phyloP scores from a whole-genome alignment of 352 stramenopile species.

The Globisporangium uncinulatum region DNA sequence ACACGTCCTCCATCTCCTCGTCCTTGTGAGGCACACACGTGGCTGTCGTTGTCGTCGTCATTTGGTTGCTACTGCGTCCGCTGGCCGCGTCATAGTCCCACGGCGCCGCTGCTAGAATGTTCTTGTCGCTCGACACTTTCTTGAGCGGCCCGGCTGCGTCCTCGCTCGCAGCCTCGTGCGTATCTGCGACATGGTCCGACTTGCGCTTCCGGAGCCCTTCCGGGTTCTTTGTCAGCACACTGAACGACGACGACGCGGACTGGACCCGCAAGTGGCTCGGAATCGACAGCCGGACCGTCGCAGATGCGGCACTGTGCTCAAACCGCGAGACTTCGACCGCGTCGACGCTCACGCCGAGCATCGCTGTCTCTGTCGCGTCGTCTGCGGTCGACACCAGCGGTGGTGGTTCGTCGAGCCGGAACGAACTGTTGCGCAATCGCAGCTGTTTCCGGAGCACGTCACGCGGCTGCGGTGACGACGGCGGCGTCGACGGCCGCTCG shows the following conservation, averaged over 20 bases:
- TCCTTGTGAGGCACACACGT: conserved; percentile 15
- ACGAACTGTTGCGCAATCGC: conserved; percentile 38
- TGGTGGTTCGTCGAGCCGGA: conserved; percentile 11
- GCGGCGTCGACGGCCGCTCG: conserved; percentile 61
- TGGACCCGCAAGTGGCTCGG: conserved; percentile 41
- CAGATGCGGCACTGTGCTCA: conserved; percentile 13
- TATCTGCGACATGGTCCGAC: conserved; percentile 51
- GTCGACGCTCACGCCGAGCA: conserved; percentile 44
- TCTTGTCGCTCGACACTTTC: conserved; percentile 65
- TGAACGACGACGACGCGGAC: conserved; percentile 41
- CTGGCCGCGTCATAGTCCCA: conserved; percentile 9
- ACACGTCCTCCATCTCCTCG: conserved; percentile 47
- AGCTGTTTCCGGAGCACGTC: conserved; percentile 72
- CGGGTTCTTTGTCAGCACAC: conserved; percentile 52
- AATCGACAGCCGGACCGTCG: conserved; percentile 41
- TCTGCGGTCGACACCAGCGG: conserved; percentile 14
- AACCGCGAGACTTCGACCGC: conserved; percentile 47
- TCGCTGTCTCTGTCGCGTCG: conserved; percentile 1
- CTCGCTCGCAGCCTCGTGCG: conserved; percentile 6
- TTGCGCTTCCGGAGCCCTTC: conserved; percentile 77
- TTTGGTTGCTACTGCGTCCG: conserved; percentile 10
- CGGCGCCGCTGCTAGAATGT: conserved; percentile 27
- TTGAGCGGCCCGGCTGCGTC: conserved; percentile 33
- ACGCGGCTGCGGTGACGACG: conserved; percentile 70
- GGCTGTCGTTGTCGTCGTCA: neutral